These are phyloP conservation scores for Leersia perrieri DNA, from an alignment of 176 grass and related monocot genomes.

Conservation along the genomic window DNA sequence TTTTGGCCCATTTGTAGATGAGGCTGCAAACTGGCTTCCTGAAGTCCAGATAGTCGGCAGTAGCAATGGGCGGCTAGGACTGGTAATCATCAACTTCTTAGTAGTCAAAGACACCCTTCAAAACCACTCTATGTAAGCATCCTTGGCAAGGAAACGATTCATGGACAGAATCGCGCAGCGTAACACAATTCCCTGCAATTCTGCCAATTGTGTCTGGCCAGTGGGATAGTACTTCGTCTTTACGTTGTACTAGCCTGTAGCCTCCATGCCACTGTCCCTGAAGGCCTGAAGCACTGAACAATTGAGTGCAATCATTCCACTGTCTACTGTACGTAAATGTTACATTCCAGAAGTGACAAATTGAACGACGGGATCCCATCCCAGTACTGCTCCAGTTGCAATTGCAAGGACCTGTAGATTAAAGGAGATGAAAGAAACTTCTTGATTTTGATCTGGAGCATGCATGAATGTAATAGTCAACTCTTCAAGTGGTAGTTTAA, in stretches of 20 bases:
- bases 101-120: constrained; percentile 20
- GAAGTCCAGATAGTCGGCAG: background rate
- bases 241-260: background rate
- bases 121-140: background rate
- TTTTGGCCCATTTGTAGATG: background rate
- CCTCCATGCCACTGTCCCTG: background rate
- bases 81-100: background rate
- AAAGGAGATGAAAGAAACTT: background rate
- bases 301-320: background rate
- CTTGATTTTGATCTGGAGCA: background rate
- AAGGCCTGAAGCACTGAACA: background rate
- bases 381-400: background rate
- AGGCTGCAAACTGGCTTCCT: background rate
- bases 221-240: background rate
- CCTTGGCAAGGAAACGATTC: background rate
- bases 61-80: background rate
- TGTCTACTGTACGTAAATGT: background rate
- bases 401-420: background rate
- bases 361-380: background rate
- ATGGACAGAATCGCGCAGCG: background rate
- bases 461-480: background rate
- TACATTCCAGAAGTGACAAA: background rate
- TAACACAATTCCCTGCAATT: background rate
- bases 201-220: background rate
- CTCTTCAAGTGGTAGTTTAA: background rate